These are phyloP conservation scores for Gymnopilus junonius DNA, from an alignment of 768 basidiomycete species.

Conservation along the genomic window DNA sequence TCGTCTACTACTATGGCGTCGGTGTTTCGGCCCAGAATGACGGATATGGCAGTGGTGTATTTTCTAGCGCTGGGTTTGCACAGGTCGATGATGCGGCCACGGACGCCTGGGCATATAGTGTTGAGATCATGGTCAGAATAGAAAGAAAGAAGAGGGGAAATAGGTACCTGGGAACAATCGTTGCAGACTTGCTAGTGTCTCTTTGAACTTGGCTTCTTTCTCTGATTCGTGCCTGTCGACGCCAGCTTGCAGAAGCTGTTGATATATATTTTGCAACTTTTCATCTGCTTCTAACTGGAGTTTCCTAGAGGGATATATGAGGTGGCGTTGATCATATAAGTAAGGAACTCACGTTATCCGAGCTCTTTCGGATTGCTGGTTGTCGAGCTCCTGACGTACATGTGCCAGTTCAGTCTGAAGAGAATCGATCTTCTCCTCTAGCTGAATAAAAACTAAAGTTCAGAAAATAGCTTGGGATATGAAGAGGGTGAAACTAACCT, in stretches of 20 bases:
- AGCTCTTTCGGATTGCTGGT: conserved; percentile 81
- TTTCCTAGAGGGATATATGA: conserved; percentile 55
- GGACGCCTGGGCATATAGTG: too few relatives aligned
- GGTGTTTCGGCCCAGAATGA: conserved; percentile 91
- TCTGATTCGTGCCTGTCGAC: conserved; percentile 89
- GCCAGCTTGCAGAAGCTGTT: conserved; percentile 87
- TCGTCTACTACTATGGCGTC: conserved; percentile 97
- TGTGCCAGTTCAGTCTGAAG: conserved; percentile 65
- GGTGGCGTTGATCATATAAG: background rate
- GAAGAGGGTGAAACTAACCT: conserved; percentile 44
- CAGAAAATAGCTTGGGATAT: background rate
- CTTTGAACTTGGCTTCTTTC: conserved; percentile 81
- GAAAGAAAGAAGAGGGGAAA: background rate
- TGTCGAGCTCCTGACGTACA: conserved; percentile 80
- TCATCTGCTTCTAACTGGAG: conserved; percentile 92
- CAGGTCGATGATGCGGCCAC: conserved; percentile 90
- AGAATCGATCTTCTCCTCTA: conserved; percentile 61
- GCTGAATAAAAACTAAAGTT: conserved; percentile 35
- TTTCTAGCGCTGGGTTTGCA: conserved; percentile 94
- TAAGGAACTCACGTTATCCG: conserved; percentile 68
- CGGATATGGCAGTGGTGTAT: conserved; percentile 90
- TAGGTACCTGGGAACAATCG: conserved; percentile 83
- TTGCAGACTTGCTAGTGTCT: conserved; percentile 82
- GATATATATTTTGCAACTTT: conserved; percentile 81
- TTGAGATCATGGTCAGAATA: background rate